phyloP scores from a whole-genome alignment of 331 rosid species.

The Cucumis variabilis region DNA sequence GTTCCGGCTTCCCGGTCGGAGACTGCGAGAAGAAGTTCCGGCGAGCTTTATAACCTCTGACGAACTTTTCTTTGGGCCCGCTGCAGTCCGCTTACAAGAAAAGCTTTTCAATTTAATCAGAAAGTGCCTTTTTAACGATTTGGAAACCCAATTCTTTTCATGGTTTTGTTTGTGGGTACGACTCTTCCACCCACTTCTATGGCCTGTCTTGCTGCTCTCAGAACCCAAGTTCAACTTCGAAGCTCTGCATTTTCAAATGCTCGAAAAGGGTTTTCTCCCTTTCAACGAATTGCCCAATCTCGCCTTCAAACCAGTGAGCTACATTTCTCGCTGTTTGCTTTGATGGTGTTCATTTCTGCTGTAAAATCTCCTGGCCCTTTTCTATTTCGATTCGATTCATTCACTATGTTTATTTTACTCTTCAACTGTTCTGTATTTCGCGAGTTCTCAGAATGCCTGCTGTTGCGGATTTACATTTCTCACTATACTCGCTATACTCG shows the following conservation, averaged over 20 bases:
- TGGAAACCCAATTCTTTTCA: slow-evolving; percentile 16
- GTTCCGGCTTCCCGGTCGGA: neutral
- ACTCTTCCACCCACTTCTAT: slow-evolving; percentile 67
- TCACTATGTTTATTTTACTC: neutral
- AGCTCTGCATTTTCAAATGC: slow-evolving; percentile 45
- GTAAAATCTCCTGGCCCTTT: neutral
- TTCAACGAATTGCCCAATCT: slow-evolving; percentile 45
- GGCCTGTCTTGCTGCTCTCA: slow-evolving; percentile 37
- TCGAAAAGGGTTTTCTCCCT: slow-evolving; percentile 42
- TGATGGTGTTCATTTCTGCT: neutral
- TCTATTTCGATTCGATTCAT: neutral
- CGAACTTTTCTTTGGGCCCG: neutral
- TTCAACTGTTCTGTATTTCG: neutral
- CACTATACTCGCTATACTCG: no score
- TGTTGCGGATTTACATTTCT: neutral
- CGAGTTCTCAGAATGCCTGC: neutral
- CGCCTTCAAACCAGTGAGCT: slow-evolving; percentile 62
- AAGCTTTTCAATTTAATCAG: neutral
- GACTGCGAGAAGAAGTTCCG: neutral
- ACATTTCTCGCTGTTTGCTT: neutral
- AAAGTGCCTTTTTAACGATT: slow-evolving; percentile 7
- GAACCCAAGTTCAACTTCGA: slow-evolving; percentile 43
- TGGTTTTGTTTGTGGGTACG: slow-evolving; percentile 57
- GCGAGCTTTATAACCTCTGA: neutral
- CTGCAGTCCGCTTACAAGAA: neutral